Conservation (phyloP, 495 filamentous ascomycete species). For the Hypoxylon fuscum region DNA sequence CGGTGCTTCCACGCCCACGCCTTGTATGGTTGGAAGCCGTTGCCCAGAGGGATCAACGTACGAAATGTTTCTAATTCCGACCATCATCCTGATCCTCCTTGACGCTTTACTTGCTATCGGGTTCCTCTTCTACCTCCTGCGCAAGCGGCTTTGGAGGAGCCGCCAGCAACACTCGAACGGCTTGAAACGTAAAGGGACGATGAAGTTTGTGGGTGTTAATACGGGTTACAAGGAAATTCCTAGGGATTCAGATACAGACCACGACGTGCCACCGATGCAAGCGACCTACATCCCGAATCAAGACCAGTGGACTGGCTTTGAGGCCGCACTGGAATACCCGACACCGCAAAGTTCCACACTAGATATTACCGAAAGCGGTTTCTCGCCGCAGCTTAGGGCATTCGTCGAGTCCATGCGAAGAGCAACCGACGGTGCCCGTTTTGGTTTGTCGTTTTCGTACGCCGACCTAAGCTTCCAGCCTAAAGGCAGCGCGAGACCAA, state of each 20-base stretch:
- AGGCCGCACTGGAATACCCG: constrained; percentile 47
- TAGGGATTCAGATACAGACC: constrained; percentile 41
- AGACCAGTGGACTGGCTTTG: constrained; percentile 48
- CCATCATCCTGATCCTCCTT: constrained; percentile 51
- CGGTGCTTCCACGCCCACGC: constrained; percentile 52
- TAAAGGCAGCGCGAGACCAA: constrained; percentile 50
- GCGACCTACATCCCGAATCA: constrained; percentile 41
- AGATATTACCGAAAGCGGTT: constrained; percentile 40
- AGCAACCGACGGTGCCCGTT: constrained; percentile 56
- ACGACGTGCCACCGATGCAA: constrained; percentile 42
- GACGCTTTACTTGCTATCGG: constrained; percentile 50
- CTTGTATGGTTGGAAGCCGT: constrained; percentile 50
- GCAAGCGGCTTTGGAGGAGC: constrained; percentile 37
- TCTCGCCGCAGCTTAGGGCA: constrained; percentile 49
- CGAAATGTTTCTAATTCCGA: constrained; percentile 51
- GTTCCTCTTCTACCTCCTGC: constrained; percentile 42
- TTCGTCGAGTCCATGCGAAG: constrained; percentile 62
- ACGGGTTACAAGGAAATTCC: constrained; percentile 47
- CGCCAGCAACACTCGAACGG: constrained; percentile 19
- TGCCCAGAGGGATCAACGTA: constrained; percentile 50
- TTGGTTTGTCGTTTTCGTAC: constrained; percentile 63
- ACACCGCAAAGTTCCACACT: constrained; percentile 23
- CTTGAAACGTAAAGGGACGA: constrained; percentile 23
- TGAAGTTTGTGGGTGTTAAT: constrained; percentile 17
- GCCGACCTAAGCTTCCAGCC: constrained; percentile 56